phyloP scores from a whole-genome alignment of 2,329 filamentous ascomycete species.

The Moelleriella libera region DNA sequence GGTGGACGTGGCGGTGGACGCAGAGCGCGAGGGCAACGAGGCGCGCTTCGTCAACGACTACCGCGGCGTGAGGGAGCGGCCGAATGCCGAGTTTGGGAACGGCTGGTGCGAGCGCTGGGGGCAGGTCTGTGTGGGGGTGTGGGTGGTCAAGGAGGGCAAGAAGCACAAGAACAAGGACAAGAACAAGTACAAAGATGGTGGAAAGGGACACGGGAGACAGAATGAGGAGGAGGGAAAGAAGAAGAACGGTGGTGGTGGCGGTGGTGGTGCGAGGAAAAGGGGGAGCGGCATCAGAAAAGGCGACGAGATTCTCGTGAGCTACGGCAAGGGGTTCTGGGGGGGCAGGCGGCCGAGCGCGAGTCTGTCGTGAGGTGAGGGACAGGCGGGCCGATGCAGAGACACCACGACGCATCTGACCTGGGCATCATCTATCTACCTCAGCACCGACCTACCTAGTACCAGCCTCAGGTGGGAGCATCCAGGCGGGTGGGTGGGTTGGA shows the following conservation, averaged over 20 bases:
- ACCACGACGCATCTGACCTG: background rate
- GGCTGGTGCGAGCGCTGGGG: conserved; percentile 38
- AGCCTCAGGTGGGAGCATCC: too few species aligned
- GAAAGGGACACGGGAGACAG: too few species aligned
- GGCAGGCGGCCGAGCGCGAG: conserved; percentile 12
- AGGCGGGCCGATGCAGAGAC: background rate
- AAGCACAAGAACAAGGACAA: background rate
- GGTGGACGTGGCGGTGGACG: conserved; percentile 44
- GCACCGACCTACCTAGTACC: too few species aligned
- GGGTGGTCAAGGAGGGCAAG: conserved; percentile 27
- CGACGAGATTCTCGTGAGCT: conserved; percentile 51
- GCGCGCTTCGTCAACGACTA: conserved; percentile 56
- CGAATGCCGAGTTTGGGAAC: conserved; percentile 45
- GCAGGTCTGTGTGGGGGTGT: conserved; percentile 43
- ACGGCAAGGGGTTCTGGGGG: conserved; percentile 55
- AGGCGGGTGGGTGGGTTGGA: too few species aligned
- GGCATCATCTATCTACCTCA: too few species aligned
- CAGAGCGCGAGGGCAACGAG: conserved; percentile 43
- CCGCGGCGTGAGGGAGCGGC: conserved; percentile 36
- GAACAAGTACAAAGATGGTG: too few species aligned
- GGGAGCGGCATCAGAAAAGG: conserved; percentile 30
- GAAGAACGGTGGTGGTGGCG: too few species aligned
- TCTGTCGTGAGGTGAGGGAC: background rate
- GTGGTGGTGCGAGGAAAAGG: background rate
- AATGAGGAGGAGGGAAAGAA: too few species aligned